Evolutionary conservation across 1,284 basidiomycete genomes (phyloP), one percentile per base, ranked within the genome.

Genomic region (Apiotrichum akiyoshidainum): DNA sequence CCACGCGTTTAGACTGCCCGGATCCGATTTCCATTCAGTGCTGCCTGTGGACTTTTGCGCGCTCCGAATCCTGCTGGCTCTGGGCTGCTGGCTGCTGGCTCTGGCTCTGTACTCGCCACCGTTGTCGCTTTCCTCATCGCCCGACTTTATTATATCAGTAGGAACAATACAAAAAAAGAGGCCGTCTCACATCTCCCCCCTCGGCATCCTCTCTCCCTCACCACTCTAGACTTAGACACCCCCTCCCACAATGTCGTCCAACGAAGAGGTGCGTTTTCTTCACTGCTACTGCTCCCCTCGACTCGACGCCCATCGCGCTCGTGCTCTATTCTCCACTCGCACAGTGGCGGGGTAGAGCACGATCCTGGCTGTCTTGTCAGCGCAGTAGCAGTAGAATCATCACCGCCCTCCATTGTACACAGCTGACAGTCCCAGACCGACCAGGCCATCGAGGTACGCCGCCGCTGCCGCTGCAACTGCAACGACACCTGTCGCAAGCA

Each of bases 391-490:
- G 37, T 16, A 39, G 37, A 3, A 4, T 31, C 26, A 31, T 31
- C 26, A 31, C 3, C 26, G 26, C 37, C 5, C 11, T 13, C 10
- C 37, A 39, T 16, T 11, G 37, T 12, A 12, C 37, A 39, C 57
- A 12, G 46, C 62, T 65, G 56, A 57, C 53, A 35, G n/a, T 19
- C 31, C 5, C 56, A 76, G 74, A 72, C 71, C 57, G 74, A 76
- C 64, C 73, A 76, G 55, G 71, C 71, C 45, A 74, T 76, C 58
- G 68, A 75, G 68, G 72, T 74, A 52, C 52, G 68, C 55, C 17
- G 16, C 31, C 5, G 26, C 22, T 14, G 22, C 46, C 6, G 16
- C n/a, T n/a, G n/a, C n/a, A n/a, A n/a, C n/a, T n/a, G n/a, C n/a
- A n/a, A n/a, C n/a, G n/a, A n/a, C 21, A 11, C 4, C 31, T 5